Percentiles rank a stretch among this genome's conserved stretches.
These are phyloP conservation scores for Vicia faba DNA, from an alignment of 306 rosid species.

Conservation along the genomic window DNA sequence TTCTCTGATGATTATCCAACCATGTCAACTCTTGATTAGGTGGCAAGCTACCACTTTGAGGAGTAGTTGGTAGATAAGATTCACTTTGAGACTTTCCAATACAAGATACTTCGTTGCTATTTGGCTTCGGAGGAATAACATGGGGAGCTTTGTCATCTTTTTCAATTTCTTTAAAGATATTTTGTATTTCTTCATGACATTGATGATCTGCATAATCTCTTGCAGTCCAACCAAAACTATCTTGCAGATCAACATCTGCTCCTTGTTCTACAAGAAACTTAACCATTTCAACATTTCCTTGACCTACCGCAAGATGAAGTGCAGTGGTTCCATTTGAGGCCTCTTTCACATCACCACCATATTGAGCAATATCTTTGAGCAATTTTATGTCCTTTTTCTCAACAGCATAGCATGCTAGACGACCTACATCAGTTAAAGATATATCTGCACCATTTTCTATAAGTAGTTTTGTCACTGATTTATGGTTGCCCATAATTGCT, in stretches of 20 bases:
- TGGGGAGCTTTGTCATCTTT: background rate
- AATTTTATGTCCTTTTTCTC: conserved; percentile 51
- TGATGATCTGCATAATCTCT: conserved; percentile 65
- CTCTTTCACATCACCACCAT: conserved; percentile 47
- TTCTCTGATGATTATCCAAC: conserved; percentile 33
- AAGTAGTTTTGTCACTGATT: conserved; percentile 48
- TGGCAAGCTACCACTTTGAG: conserved; percentile 27
- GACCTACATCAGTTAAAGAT: conserved; percentile 36
- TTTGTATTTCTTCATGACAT: conserved; percentile 56
- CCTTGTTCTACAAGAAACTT: conserved; percentile 57
- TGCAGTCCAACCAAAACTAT: conserved; percentile 61
- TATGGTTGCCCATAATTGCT: conserved; percentile 54
- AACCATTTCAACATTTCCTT: conserved; percentile 54
- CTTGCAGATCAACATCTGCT: conserved; percentile 50
- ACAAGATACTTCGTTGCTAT: background rate
- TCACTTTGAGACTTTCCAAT: conserved; percentile 41
- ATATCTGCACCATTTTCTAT: conserved; percentile 59
- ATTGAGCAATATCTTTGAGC: conserved; percentile 43
- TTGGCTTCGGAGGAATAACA: conserved; percentile 1
- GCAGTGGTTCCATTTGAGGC: conserved; percentile 53
- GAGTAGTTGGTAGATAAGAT: conserved; percentile 18
- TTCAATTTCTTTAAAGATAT: conserved; percentile 35
- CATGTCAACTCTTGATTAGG: conserved; percentile 24
- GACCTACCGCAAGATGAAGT: conserved; percentile 63
- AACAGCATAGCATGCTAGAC: conserved; percentile 46